phyloP scores from a whole-genome alignment of 768 basidiomycete species.

The Leucocoprinus sp. region DNA sequence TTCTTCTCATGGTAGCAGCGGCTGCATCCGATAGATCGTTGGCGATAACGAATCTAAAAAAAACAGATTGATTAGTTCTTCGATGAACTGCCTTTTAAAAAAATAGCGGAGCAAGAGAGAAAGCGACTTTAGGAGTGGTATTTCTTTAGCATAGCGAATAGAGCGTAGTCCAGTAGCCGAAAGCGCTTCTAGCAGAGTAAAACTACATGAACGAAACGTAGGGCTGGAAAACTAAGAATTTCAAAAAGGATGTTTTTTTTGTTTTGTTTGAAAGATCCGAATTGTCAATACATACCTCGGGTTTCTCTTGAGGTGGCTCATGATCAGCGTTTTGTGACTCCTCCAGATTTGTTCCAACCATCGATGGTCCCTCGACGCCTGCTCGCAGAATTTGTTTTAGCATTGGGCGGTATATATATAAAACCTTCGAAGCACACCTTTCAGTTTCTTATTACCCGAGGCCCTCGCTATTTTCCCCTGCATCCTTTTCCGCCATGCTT shows the following conservation, averaged over 20 bases:
- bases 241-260: no score
- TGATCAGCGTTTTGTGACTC: neutral
- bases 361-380: slow-evolving; percentile 4
- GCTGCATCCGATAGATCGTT: slow-evolving; percentile 88
- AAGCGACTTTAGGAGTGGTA: slow-evolving; percentile 78
- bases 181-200: slow-evolving; percentile 84
- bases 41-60: slow-evolving; percentile 85
- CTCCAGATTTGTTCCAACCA: neutral
- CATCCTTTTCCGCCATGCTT: slow-evolving; percentile 46
- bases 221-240: slow-evolving; percentile 10
- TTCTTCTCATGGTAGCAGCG: slow-evolving; percentile 76
- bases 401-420: neutral
- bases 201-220: slow-evolving; percentile 54
- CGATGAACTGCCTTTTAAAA: slow-evolving; percentile 7
- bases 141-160: slow-evolving; percentile 96
- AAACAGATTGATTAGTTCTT: no score
- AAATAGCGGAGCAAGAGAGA: neutral
- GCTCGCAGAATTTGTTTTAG: neutral
- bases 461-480: slow-evolving; percentile 40
- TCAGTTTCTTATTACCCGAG: slow-evolving; percentile 29
- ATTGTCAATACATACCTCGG: neutral
- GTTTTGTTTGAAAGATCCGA: no score
- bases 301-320: slow-evolving; percentile 2
- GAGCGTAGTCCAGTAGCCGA: slow-evolving; percentile 94
- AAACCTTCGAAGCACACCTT: slow-evolving; percentile 27